Evolutionary conservation across 1,284 basidiomycete genomes (phyloP), one percentile per base, ranked within the genome.

Genomic region (Ceratobasidium sp.): DNA sequence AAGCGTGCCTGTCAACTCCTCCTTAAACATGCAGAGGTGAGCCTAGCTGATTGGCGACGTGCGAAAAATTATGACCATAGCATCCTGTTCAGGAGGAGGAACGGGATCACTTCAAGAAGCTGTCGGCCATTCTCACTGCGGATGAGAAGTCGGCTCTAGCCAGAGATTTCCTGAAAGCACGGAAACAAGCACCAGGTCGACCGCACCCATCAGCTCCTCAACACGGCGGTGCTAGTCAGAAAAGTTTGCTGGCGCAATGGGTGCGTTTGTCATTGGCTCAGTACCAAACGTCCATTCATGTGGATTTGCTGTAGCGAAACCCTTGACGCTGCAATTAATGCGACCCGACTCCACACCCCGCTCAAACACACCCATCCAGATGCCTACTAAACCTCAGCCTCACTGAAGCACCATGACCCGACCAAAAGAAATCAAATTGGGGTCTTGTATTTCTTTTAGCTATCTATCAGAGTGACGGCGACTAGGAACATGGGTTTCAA

Each of bases 71-170:
- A 47, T 20, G n/a, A n/a, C n/a, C n/a, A n/a, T n/a, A n/a, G n/a
- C n/a, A n/a, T n/a, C n/a, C n/a, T n/a, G n/a, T n/a, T n/a, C n/a
- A 60, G 56, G 40, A 60, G 13, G 56, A 60, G 22, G 56, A 60
- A 20, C n/a, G 29, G 2, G 56, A 17, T 5, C 34, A 40, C 25
- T 60, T 31, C 42, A 10, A 3, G 17, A 43, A 60, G 32, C 56
- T 47, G 3, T 45, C 40, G 1, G 5, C 40, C 3, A 20, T 29
- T 3, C 27, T 60, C 3, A 20, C 25, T 5, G 40, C 2, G 3
- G 5, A n/a, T n/a, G 40, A 60, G n/a, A 10, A 22, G 29, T 25
- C 56, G 2, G 12, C 42, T 17, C 42, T 60, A 2, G 56, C 56
- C 5, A n/a, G 6, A 3, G 56, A 45, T 13, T 60, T 45, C 27